These are phyloP conservation scores for Pleurotus tuber-regium DNA, from an alignment of 768 basidiomycete genomes.

Conservation along the genomic window DNA sequence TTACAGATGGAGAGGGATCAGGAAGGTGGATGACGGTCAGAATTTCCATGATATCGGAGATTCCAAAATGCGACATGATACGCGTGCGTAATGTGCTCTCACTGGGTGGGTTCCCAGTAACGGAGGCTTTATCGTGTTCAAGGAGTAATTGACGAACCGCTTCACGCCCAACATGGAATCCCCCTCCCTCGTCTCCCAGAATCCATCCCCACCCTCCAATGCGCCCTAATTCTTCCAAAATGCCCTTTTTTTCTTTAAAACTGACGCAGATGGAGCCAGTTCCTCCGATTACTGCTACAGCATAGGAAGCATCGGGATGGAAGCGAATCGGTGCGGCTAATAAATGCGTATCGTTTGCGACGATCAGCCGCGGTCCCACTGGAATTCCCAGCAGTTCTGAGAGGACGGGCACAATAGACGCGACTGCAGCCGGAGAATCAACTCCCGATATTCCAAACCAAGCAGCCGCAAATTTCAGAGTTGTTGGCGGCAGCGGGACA, in stretches of 20 bases:
- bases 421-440: conserved; percentile 66
- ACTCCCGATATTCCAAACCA: conserved; percentile 87
- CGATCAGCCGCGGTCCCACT: conserved; percentile 47
- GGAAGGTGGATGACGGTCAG: conserved; percentile 62
- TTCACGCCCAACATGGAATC: conserved; percentile 77
- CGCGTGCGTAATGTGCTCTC: conserved; percentile 40
- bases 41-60: conserved; percentile 59
- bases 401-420: conserved; percentile 50
- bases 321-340: conserved; percentile 75
- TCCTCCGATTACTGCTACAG: conserved; percentile 74
- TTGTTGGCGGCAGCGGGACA: conserved; percentile 34
- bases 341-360: conserved; percentile 84
- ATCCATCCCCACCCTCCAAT: conserved; percentile 86
- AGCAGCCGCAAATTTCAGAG: conserved; percentile 55
- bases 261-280: conserved; percentile 79
- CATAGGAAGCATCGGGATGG: conserved; percentile 55
- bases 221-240: conserved; percentile 61
- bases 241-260: conserved; percentile 42
- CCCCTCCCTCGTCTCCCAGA: conserved; percentile 81
- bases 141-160: conserved; percentile 65
- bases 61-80: conserved; percentile 55
- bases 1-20: conserved; percentile 39
- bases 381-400: conserved; percentile 60
- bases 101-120: conserved; percentile 26
- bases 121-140: conserved; percentile 50